A percentile compares a stretch with the other conserved stretches of the same genome.
Evolutionary conservation across 2,329 filamentous ascomycete genomes (phyloP).

Genomic region (Aspergillus luchuensis): DNA sequence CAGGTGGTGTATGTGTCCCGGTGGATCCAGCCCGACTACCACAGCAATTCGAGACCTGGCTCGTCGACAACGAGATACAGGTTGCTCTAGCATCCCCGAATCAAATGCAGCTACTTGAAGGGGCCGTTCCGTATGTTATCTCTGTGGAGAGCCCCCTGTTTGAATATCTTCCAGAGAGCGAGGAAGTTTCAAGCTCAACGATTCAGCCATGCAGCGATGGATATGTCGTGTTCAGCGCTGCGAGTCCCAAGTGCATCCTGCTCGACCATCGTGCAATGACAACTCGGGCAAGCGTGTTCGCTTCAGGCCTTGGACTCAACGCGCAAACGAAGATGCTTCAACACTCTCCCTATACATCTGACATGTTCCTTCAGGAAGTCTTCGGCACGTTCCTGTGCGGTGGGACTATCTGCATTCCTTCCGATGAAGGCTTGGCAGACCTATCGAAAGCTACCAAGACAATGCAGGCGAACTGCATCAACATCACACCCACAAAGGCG

Average conservation of each 20-base stretch:
- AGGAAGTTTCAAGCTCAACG: slow-evolving; percentile 10
- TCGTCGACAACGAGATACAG: slow-evolving; percentile 42
- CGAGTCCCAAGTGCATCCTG: slow-evolving; percentile 38
- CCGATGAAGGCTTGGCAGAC: slow-evolving; percentile 50
- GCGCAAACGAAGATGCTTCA: slow-evolving; percentile 39
- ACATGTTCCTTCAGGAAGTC: slow-evolving; percentile 46
- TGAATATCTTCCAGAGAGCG: slow-evolving; percentile 31
- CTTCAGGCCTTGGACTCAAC: slow-evolving; percentile 25
- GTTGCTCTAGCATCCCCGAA: slow-evolving; percentile 44
- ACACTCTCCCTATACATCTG: slow-evolving; percentile 50
- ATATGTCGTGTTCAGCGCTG: slow-evolving; percentile 41
- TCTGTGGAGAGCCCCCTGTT: slow-evolving; percentile 37
- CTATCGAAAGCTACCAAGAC: slow-evolving; percentile 56
- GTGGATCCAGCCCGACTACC: slow-evolving; percentile 39
- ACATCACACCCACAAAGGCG: slow-evolving; percentile 36
- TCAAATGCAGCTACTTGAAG: slow-evolving; percentile 44
- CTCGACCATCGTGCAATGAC: slow-evolving; percentile 39
- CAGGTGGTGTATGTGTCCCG: slow-evolving; percentile 36
- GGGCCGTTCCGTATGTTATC: slow-evolving; percentile 44
- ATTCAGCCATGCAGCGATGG: slow-evolving; percentile 24
- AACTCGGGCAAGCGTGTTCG: slow-evolving; percentile 33
- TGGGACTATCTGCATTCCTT: slow-evolving; percentile 52
- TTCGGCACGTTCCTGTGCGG: slow-evolving; percentile 44
- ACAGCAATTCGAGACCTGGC: slow-evolving; percentile 39
- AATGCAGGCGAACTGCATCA: slow-evolving; percentile 36